Percentiles rank a stretch among this genome's conserved stretches.
phyloP scores from a whole-genome alignment of 768 basidiomycete species.

The Tricholoma bakamatsutake region DNA sequence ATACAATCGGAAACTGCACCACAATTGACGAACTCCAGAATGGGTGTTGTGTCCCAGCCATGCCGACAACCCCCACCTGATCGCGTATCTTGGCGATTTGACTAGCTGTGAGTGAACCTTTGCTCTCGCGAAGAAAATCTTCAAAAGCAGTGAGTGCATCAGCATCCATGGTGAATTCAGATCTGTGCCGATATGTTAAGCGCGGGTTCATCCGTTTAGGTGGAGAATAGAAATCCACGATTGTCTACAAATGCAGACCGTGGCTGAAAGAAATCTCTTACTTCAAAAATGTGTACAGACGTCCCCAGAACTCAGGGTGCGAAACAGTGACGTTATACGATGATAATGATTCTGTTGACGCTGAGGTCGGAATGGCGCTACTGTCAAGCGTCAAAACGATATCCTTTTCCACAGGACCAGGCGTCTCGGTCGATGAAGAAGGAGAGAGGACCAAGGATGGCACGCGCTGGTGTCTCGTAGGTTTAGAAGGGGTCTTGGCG shows the following conservation, averaged over 20 bases:
- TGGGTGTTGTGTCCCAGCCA: conserved; percentile 64
- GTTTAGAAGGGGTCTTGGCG: conserved; percentile 23
- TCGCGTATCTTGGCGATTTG: conserved; percentile 94
- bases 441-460: conserved; percentile 78
- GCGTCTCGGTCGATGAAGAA: conserved; percentile 49
- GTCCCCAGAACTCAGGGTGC: conserved; percentile 76
- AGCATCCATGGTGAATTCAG: conserved; percentile 53
- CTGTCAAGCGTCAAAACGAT: conserved; percentile 68
- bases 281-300: conserved; percentile 60
- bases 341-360: conserved; percentile 40
- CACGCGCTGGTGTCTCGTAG: conserved; percentile 54
- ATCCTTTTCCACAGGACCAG: conserved; percentile 41
- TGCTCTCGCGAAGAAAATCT: conserved; percentile 77
- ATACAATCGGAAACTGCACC: not conserved
- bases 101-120: conserved; percentile 70
- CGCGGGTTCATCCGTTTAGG: not conserved
- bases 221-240: not conserved
- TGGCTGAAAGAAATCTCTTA: conserved; percentile 23
- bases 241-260: not conserved
- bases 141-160: conserved; percentile 79
- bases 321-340: conserved; percentile 68
- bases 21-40: not conserved
- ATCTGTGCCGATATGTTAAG: conserved; percentile 28
- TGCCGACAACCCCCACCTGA: conserved; percentile 77
- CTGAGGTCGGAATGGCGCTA: conserved; percentile 30